These are phyloP conservation scores for Blastobotrys chiropterorum DNA, from an alignment of 805 yeast species.

Conservation along the genomic window DNA sequence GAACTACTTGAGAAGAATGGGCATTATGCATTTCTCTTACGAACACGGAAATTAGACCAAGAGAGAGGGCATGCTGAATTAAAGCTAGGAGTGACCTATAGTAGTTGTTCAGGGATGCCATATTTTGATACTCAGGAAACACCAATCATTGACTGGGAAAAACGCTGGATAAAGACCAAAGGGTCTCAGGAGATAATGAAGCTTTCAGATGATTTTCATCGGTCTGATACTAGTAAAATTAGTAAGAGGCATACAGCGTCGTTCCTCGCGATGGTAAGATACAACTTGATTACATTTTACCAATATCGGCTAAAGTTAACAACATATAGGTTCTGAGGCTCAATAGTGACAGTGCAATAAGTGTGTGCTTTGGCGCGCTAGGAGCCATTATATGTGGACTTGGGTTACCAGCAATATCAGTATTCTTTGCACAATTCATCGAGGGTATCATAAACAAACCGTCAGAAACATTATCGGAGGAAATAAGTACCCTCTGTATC, in stretches of 20 bases:
- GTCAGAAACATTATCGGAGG: not conserved
- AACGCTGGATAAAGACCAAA: not conserved
- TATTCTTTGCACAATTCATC: not conserved
- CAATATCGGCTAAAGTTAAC: too few species aligned
- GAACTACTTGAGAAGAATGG: conserved; percentile 38
- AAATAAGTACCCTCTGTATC: not conserved
- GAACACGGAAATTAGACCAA: not conserved
- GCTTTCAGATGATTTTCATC: not conserved
- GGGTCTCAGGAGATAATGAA: not conserved
- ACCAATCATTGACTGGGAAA: not conserved
- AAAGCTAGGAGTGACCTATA: not conserved
- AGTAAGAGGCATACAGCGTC: not conserved
- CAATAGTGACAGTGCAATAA: not conserved
- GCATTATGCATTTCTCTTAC: conserved; percentile 30
- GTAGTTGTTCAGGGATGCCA: not conserved
- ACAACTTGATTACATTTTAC: too few species aligned
- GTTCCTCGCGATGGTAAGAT: not conserved
- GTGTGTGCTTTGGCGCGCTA: not conserved
- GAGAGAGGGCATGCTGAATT: not conserved
- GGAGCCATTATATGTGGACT: not conserved
- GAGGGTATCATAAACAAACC: not conserved
- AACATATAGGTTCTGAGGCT: not conserved
- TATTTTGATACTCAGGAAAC: not conserved
- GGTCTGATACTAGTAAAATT: not conserved
- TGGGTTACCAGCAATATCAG: not conserved